Evolutionary conservation across 2,329 filamentous ascomycete species (phyloP), one percentile per base, ranked within the genome.

Genomic region (Sclerotinia sclerotiorum): DNA sequence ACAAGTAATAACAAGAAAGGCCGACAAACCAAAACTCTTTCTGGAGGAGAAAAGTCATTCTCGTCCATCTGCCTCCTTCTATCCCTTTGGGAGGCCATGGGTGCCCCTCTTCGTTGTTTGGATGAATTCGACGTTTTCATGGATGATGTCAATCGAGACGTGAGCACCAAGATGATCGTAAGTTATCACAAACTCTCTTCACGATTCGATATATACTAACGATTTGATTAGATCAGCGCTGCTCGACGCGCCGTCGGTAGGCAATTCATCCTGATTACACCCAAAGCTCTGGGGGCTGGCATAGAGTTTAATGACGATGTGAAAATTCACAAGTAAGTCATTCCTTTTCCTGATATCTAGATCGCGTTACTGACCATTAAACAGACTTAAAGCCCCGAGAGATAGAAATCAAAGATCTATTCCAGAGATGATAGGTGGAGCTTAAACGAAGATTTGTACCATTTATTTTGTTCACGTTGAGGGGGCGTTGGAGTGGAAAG

Each of bases 41-140:
- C 94, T 11, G 95, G 95, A 65, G 95, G 95, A 42, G 95, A 99
- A 78, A 99, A 99, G 79, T 98, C 94, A 0, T 99, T 98, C 79
- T 96, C 94, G 4, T 97, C 94, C 5, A 96, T 98, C 69, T 99
- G 95, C 80, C 85, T 99, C 74, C 82, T 99, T 67, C 84, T 99
- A 44, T 88, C 93, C 2, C 90, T 99, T 24, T 99, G 95, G 95
- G 95, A 99, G 77, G 94, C 95, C 42, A 99, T 99, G 90, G 94
- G 95, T 15, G 96, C 93, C 24, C 94, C 94, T 0, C 90, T 99
- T 70, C 88, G 95, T 67, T 99, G 95, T 76, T 84, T 99, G 66
- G 95, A 99, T 79, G 95, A 99, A 80, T 99, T 98, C 77, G 95
- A 99, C 78, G 95, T 99, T 44, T 99, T 97, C 83, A 99, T 99